Conservation (phyloP, 2,329 filamentous ascomycete species). For the Neonectria coccinea region DNA sequence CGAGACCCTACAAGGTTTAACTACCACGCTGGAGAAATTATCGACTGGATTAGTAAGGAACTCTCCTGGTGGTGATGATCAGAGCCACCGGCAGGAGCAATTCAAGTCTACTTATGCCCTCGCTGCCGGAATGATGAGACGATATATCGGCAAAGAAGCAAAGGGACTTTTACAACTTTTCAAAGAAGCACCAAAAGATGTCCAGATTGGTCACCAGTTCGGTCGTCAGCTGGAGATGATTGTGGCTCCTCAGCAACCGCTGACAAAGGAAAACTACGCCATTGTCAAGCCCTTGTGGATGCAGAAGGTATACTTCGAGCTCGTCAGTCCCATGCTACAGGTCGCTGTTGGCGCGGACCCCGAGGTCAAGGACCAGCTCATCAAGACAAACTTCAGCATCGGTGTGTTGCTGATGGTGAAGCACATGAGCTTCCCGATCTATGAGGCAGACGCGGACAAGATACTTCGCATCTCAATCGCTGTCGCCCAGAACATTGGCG, state of each 20-base stretch:
- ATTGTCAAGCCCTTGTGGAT: conserved; percentile 59
- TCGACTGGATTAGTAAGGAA: conserved; percentile 37
- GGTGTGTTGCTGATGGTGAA: conserved; percentile 62
- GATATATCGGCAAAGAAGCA: conserved; percentile 52
- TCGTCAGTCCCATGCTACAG: conserved; percentile 59
- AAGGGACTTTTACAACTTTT: conserved; percentile 52
- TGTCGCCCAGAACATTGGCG: conserved; percentile 56
- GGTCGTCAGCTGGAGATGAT: conserved; percentile 58
- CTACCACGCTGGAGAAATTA: conserved; percentile 45
- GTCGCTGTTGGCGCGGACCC: conserved; percentile 52
- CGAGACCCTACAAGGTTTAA: conserved; percentile 47
- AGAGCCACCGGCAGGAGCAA: conserved; percentile 39
- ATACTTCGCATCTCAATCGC: conserved; percentile 64
- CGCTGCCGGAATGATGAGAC: conserved; percentile 53
- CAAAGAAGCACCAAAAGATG: conserved; percentile 50
- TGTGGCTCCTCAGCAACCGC: conserved; percentile 53
- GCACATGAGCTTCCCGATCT: conserved; percentile 63
- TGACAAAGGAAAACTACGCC: conserved; percentile 57
- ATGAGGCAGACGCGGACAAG: conserved; percentile 61
- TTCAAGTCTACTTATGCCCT: conserved; percentile 52
- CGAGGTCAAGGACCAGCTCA: conserved; percentile 43
- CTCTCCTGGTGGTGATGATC: conserved; percentile 25
- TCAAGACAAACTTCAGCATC: conserved; percentile 58
- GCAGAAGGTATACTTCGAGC: conserved; percentile 62
- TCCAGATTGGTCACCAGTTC: conserved; percentile 53